phyloP scores from a whole-genome alignment of 352 stramenopile genomes.

The Thalassiosira livingstoniorum region DNA sequence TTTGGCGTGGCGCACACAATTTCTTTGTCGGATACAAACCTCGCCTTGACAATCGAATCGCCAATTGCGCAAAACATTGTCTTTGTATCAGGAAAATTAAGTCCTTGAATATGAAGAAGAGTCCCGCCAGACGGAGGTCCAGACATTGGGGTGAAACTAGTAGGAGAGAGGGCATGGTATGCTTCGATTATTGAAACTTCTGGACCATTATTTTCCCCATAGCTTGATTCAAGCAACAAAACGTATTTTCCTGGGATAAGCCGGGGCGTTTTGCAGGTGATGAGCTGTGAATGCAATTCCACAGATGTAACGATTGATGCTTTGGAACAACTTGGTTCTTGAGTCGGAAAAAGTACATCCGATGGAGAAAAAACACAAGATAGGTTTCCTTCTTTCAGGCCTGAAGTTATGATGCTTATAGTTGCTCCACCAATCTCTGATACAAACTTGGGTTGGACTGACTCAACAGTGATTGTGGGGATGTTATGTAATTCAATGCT shows the following conservation, averaged over 20 bases:
- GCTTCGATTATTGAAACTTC: slow-evolving; percentile 27
- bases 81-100: slow-evolving; percentile 34
- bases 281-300: slow-evolving; percentile 2
- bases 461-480: slow-evolving; percentile 5
- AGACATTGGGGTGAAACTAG: slow-evolving; percentile 20
- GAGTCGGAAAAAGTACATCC: too few relatives aligned
- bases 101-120: slow-evolving; percentile 12
- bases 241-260: slow-evolving; percentile 21
- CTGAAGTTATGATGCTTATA: slow-evolving; percentile 25
- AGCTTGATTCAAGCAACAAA: slow-evolving; percentile 26
- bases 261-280: slow-evolving; percentile 30
- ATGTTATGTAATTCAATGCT: background rate
- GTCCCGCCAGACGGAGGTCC: slow-evolving; percentile 26
- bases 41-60: slow-evolving; percentile 6
- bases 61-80: slow-evolving; percentile 40
- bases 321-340: background rate
- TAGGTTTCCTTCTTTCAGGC: background rate
- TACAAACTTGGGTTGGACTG: slow-evolving; percentile 27
- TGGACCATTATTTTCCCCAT: background rate
- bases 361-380: slow-evolving; percentile 33
- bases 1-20: background rate
- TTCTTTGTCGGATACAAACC: slow-evolving; percentile 24
- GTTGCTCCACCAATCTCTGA: slow-evolving; percentile 33
- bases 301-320: background rate
- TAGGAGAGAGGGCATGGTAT: slow-evolving; percentile 19